phyloP scores from a whole-genome alignment of 352 stramenopile species.

The Proteromonas lacertae region DNA sequence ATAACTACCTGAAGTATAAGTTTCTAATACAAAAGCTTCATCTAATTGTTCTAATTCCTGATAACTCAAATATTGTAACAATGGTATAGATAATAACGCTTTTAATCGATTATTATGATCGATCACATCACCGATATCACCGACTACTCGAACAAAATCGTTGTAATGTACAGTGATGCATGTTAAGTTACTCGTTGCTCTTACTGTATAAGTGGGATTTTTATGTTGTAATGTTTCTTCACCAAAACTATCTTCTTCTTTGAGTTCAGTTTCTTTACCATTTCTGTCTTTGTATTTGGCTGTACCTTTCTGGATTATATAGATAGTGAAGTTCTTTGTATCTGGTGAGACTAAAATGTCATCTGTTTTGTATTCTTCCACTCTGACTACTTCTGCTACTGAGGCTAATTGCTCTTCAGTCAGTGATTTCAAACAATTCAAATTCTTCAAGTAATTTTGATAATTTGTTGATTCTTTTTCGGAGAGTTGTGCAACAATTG shows the following conservation, averaged over 20 bases:
- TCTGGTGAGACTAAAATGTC: slow-evolving; percentile 66
- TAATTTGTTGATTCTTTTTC: slow-evolving; percentile 3
- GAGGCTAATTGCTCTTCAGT: slow-evolving; percentile 5
- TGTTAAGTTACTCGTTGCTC: slow-evolving; percentile 10
- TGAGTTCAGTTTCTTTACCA: slow-evolving; percentile 20
- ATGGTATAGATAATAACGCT: slow-evolving; percentile 39
- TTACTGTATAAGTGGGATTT: slow-evolving; percentile 37
- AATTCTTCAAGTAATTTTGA: background rate
- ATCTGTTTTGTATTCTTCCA: slow-evolving; percentile 17
- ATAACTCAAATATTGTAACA: slow-evolving; percentile 41
- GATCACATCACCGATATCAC: slow-evolving; percentile 26
- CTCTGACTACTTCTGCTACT: slow-evolving; percentile 10
- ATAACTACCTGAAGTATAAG: no score
- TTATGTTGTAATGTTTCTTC: slow-evolving; percentile 62
- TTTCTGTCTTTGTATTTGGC: slow-evolving; percentile 11
- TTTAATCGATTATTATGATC: slow-evolving; percentile 60
- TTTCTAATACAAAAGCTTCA: slow-evolving; percentile 3
- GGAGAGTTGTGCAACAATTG: slow-evolving; percentile 4
- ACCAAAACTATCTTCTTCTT: no score
- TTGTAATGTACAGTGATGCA: slow-evolving; percentile 3
- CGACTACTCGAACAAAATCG: slow-evolving; percentile 4
- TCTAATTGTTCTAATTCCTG: slow-evolving; percentile 13
- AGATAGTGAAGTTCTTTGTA: slow-evolving; percentile 71
- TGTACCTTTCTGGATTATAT: slow-evolving; percentile 69
- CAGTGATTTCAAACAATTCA: background rate